Evolutionary conservation across 2,329 filamentous ascomycete genomes (phyloP).

Genomic region (Nemania diffusa): DNA sequence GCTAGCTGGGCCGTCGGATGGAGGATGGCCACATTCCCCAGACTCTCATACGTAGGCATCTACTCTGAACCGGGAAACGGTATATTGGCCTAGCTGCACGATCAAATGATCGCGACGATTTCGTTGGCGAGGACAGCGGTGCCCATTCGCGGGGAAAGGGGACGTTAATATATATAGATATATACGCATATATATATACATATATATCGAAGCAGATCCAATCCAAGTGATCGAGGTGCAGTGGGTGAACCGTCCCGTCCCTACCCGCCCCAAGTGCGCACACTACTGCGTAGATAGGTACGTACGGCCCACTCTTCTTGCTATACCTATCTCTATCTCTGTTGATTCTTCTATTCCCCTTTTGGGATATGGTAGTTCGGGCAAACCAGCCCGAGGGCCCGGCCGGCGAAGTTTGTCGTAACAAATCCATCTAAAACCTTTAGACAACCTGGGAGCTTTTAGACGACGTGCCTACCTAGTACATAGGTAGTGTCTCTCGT

Average conservation of each 20-base stretch:
- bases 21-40: constrained; percentile 16
- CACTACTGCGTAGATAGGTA: no score
- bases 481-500: background rate
- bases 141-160: constrained; percentile 34
- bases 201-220: constrained; percentile 20
- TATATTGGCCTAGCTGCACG: constrained; percentile 19
- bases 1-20: constrained; percentile 34
- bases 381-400: constrained; percentile 26
- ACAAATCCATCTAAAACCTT: background rate
- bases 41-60: background rate
- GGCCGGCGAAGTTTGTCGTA: constrained; percentile 19
- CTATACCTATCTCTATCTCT: constrained; percentile 9
- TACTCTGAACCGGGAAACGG: constrained; percentile 28
- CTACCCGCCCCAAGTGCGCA: constrained; percentile 27
- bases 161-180: constrained; percentile 37
- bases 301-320: constrained; percentile 15
- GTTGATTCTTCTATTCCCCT: constrained; percentile 10
- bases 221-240: constrained; percentile 27
- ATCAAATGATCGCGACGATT: constrained; percentile 13
- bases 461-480: background rate
- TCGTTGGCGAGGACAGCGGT: constrained; percentile 20
- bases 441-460: background rate
- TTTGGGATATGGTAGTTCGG: constrained; percentile 27
- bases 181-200: no score
- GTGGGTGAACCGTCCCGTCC: constrained; percentile 36